Conservation (phyloP, 169 alveolate genomes). For the Theileria annulata region DNA sequence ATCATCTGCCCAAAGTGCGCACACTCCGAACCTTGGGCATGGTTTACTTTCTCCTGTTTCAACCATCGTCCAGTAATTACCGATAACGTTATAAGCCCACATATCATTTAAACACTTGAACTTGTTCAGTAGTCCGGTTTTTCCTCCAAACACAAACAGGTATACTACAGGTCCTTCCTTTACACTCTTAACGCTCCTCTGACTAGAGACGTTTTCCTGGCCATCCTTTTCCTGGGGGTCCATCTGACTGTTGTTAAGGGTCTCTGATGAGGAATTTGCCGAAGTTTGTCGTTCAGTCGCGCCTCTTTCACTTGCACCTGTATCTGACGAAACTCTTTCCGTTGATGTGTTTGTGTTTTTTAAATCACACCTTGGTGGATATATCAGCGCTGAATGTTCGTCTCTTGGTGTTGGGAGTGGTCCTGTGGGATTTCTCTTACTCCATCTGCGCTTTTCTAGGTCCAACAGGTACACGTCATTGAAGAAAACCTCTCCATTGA, state of each 20-base stretch:
- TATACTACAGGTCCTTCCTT: slow-evolving; percentile 21
- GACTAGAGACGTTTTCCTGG: background rate
- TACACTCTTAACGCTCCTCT: background rate
- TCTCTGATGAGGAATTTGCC: slow-evolving; percentile 69
- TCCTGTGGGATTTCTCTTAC: slow-evolving; percentile 66
- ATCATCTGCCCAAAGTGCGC: slow-evolving; percentile 85
- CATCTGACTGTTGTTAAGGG: slow-evolving; percentile 16
- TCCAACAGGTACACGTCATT: slow-evolving; percentile 82
- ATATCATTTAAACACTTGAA: slow-evolving; percentile 79
- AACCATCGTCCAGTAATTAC: slow-evolving; percentile 82
- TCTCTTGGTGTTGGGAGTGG: slow-evolving; percentile 82
- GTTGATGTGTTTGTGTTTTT: slow-evolving; percentile 12
- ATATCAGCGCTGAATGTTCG: slow-evolving; percentile 83
- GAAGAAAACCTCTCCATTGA: slow-evolving; percentile 75
- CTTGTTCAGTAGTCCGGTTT: slow-evolving; percentile 67
- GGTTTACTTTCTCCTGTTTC: slow-evolving; percentile 80
- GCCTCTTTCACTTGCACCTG: slow-evolving; percentile 54
- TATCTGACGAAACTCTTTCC: slow-evolving; percentile 61
- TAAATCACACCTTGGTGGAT: slow-evolving; percentile 81
- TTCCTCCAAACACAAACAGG: slow-evolving; percentile 82
- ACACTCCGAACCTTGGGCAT: slow-evolving; percentile 85
- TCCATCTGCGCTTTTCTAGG: slow-evolving; percentile 80
- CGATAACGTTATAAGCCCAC: slow-evolving; percentile 82
- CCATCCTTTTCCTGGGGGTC: background rate
- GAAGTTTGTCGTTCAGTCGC: slow-evolving; percentile 14